phyloP scores from a whole-genome alignment of 2,329 filamentous ascomycete species.

The Aaosphaeria pasadenensis region DNA sequence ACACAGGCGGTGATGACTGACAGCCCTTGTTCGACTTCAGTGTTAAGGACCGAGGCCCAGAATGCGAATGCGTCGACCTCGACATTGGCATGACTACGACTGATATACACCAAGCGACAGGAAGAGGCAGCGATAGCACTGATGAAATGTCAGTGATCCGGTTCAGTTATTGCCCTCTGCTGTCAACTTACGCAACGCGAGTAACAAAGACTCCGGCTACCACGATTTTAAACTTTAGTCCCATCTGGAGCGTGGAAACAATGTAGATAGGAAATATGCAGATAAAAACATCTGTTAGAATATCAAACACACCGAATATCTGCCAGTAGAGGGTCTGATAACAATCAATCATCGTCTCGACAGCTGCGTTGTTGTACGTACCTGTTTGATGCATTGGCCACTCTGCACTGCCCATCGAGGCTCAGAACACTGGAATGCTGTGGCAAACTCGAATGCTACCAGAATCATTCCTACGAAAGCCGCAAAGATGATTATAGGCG shows the following conservation, averaged over 20 bases:
- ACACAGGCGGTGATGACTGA: constrained; percentile 4
- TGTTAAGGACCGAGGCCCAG: constrained; percentile 1
- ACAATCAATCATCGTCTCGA: not conserved
- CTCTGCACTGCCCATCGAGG: not conserved
- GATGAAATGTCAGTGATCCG: not conserved
- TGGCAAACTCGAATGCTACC: constrained; percentile 1
- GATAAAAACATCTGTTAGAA: constrained; percentile 4
- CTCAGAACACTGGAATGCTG: not conserved
- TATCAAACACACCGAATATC: constrained; percentile 1
- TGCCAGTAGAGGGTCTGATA: constrained; percentile 2
- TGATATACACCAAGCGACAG: not conserved
- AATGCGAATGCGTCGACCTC: not conserved
- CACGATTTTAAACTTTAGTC: constrained; percentile 1
- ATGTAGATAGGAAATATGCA: constrained; percentile 2
- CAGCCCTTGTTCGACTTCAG: constrained; percentile 1
- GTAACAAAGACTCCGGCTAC: constrained; percentile 3
- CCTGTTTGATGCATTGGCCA: constrained; percentile 2
- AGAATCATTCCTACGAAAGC: not conserved
- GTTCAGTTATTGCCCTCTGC: not conserved
- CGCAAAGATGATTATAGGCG: not conserved
- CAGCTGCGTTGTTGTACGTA: not conserved
- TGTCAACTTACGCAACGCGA: constrained; percentile 1
- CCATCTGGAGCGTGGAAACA: constrained; percentile 3
- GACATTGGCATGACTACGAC: not conserved
- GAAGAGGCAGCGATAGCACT: constrained; percentile 2